A percentile compares a stretch with the other conserved stretches of the same genome.
These are phyloP conservation scores for Apophysomyces elegans DNA, from an alignment of 371 early-diverging fungal genomes.

Conservation along the genomic window DNA sequence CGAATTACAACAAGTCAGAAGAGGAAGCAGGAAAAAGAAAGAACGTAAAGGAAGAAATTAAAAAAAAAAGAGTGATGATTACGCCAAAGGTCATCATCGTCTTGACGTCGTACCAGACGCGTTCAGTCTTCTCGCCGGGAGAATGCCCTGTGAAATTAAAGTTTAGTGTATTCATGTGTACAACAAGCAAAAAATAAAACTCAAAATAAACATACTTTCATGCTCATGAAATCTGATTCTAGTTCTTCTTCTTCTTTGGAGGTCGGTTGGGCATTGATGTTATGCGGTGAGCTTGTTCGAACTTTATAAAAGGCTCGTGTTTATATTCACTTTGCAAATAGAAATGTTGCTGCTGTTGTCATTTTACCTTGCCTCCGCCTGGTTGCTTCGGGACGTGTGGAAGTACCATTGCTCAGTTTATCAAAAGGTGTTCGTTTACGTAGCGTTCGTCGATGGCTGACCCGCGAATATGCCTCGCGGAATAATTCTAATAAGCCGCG, in stretches of 20 bases:
- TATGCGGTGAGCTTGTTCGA: conserved; percentile 20
- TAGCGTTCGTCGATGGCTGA: conserved; percentile 19
- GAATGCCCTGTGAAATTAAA: conserved; percentile 5
- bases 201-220: conserved; percentile 16
- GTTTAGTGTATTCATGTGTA: conserved; percentile 9
- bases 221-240: conserved; percentile 11
- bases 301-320: conserved; percentile 12
- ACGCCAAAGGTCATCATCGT: conserved; percentile 1
- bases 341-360: background rate
- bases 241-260: conserved; percentile 24
- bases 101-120: conserved; percentile 7
- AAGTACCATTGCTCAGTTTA: conserved; percentile 18
- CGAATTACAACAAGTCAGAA: background rate
- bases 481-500: conserved; percentile 10
- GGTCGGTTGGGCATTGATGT: conserved; percentile 21
- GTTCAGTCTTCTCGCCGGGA: conserved; percentile 11
- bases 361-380: conserved; percentile 31
- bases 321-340: background rate
- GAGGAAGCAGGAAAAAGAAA: background rate
- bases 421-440: conserved; percentile 23
- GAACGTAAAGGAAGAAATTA: background rate
- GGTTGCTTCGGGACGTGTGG: conserved; percentile 25
- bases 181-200: background rate
- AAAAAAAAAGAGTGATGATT: background rate
- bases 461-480: conserved; percentile 23